phyloP scores from a whole-genome alignment of 1,139 yeast genomes.

The Protomyces inundatus region DNA sequence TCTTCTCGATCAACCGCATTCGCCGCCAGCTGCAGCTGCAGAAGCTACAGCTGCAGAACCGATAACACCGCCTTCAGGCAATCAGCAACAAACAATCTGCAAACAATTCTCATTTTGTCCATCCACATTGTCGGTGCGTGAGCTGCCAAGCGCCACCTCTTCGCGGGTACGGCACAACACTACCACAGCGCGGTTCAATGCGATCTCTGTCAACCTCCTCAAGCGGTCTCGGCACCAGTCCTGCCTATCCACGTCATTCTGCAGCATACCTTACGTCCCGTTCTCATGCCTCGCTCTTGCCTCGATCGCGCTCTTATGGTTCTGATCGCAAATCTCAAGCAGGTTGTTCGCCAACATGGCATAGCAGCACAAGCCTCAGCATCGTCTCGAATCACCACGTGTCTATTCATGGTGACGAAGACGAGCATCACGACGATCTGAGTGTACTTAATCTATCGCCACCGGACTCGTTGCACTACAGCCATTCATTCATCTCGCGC shows the following conservation, averaged over 20 bases:
- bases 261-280: neutral
- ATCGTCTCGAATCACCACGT: neutral
- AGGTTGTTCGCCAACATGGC: neutral
- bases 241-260: neutral
- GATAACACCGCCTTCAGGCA: neutral
- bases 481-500: conserved; percentile 16
- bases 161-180: conserved; percentile 1
- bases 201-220: neutral
- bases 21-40: neutral
- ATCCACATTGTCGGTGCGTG: conserved; percentile 1
- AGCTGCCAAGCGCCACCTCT: neutral
- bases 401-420: conserved; percentile 11
- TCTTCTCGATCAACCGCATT: too few relatives aligned
- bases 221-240: neutral
- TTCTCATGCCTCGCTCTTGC: neutral
- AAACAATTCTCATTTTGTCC: conserved; percentile 23
- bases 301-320: neutral
- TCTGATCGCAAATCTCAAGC: neutral
- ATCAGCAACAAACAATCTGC: neutral
- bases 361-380: neutral
- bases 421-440: conserved; percentile 1
- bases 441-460: neutral
- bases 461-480: conserved; percentile 10
- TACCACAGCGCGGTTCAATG: neutral
- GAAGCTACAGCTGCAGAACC: neutral